A percentile compares a stretch with the other conserved stretches of the same genome.
Evolutionary conservation across 169 alveolate genomes (phyloP).

Genomic region (Neospora caninum): DNA sequence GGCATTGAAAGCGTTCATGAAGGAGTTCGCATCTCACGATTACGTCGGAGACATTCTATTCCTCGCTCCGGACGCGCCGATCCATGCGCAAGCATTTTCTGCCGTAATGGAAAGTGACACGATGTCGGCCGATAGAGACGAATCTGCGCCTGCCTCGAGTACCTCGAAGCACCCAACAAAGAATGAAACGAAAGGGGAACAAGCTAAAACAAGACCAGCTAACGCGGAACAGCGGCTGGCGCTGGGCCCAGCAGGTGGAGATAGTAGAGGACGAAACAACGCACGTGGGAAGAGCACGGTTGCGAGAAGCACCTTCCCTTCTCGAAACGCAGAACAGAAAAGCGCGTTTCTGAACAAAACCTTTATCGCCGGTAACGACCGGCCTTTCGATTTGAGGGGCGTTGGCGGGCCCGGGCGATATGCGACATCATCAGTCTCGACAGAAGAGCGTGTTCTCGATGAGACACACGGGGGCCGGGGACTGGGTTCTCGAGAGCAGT

Average conservation of each 20-base stretch:
- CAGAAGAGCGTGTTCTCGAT: neutral
- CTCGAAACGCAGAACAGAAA: neutral
- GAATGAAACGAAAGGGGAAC: neutral
- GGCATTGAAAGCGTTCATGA: slow-evolving; percentile 31
- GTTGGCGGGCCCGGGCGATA: neutral
- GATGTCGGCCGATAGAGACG: neutral
- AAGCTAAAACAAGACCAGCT: neutral
- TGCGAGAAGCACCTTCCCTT: neutral
- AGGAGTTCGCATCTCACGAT: neutral
- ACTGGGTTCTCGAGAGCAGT: no score
- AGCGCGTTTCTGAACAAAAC: neutral
- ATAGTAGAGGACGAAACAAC: no score
- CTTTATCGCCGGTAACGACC: neutral
- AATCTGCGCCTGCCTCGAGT: neutral
- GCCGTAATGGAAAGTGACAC: neutral
- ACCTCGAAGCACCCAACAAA: neutral
- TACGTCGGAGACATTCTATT: slow-evolving; percentile 46
- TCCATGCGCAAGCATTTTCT: neutral
- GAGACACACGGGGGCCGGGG: no score
- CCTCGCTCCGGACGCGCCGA: slow-evolving; percentile 54
- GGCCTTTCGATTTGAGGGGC: neutral
- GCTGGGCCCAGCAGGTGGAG: no score
- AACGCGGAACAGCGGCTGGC: neutral
- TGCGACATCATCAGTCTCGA: neutral
- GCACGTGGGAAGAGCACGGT: no score